Evolutionary conservation across 805 yeast species (phyloP).

Genomic region (Wickerhamomyces bovis): DNA sequence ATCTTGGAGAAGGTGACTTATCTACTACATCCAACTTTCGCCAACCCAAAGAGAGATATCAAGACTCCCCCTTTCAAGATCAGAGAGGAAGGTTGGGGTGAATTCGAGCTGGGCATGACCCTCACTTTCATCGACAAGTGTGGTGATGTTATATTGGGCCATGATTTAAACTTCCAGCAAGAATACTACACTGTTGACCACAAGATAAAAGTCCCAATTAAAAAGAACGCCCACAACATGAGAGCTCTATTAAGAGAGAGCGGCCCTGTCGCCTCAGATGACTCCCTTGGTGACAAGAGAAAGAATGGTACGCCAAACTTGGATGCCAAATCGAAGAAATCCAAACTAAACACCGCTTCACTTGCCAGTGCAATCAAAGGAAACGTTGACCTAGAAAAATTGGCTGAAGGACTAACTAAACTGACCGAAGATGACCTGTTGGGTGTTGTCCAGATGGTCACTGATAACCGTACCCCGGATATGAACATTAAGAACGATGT

Average conservation of each 20-base stretch:
- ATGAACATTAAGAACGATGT: slow-evolving; percentile 95
- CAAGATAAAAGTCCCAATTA: slow-evolving; percentile 66
- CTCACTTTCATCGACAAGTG: slow-evolving; percentile 75
- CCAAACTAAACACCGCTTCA: slow-evolving; percentile 12
- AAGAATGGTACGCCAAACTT: slow-evolving; percentile 21
- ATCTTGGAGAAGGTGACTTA: slow-evolving; percentile 90
- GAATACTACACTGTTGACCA: slow-evolving; percentile 78
- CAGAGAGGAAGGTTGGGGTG: slow-evolving; percentile 98
- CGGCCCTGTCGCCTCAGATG: slow-evolving; percentile 68
- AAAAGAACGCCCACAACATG: slow-evolving; percentile 54
- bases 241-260: slow-evolving; percentile 69
- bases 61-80: slow-evolving; percentile 82
- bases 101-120: slow-evolving; percentile 80
- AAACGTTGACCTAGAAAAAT: slow-evolving; percentile 77
- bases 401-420: slow-evolving; percentile 86
- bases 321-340: slow-evolving; percentile 26
- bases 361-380: slow-evolving; percentile 57
- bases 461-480: slow-evolving; percentile 90
- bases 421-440: slow-evolving; percentile 87
- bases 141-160: slow-evolving; percentile 82
- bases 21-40: slow-evolving; percentile 91
- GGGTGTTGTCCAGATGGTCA: slow-evolving; percentile 95
- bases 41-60: slow-evolving; percentile 76
- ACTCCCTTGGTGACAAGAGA: slow-evolving; percentile 33
- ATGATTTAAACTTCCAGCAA: slow-evolving; percentile 81